These are phyloP conservation scores for Pyrenopolyporus hunteri DNA, from an alignment of 495 filamentous ascomycete genomes.

Conservation along the genomic window DNA sequence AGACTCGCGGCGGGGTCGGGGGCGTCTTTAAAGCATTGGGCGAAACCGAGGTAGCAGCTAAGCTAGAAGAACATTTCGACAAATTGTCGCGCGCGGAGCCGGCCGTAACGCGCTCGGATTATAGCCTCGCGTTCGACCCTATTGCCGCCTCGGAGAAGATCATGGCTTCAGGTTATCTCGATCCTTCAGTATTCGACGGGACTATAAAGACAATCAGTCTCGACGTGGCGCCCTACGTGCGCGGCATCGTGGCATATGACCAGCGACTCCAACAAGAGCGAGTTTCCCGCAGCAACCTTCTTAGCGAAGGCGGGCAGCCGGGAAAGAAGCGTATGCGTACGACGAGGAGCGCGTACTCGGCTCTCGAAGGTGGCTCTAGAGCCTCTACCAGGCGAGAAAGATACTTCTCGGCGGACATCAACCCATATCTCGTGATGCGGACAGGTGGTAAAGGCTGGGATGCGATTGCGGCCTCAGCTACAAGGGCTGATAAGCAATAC, in stretches of 20 bases:
- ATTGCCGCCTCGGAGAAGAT: conserved; percentile 56
- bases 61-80: conserved; percentile 41
- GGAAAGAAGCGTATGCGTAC: conserved; percentile 70
- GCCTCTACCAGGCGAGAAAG: conserved; percentile 72
- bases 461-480: conserved; percentile 45
- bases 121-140: conserved; percentile 62
- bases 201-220: conserved; percentile 64
- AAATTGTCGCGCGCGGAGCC: conserved; percentile 21
- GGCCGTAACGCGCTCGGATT: conserved; percentile 47
- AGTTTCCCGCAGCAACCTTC: conserved; percentile 63
- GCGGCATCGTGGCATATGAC: conserved; percentile 79
- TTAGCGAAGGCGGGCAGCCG: conserved; percentile 59
- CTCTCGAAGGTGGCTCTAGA: conserved; percentile 79
- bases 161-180: conserved; percentile 47
- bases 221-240: conserved; percentile 85
- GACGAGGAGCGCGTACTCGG: conserved; percentile 80
- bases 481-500: background rate
- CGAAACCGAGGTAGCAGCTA: conserved; percentile 38
- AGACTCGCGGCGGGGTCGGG: background rate
- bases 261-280: conserved; percentile 70
- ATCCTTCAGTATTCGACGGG: conserved; percentile 74
- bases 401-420: conserved; percentile 76
- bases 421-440: conserved; percentile 65
- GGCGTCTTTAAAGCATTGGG: conserved; percentile 26
- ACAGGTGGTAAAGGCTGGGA: conserved; percentile 74